Evolutionary conservation across 108 stramenopile species (phyloP), one percentile per base, ranked within the genome.

Genomic region (Cyclostephanos invisitatus): DNA sequence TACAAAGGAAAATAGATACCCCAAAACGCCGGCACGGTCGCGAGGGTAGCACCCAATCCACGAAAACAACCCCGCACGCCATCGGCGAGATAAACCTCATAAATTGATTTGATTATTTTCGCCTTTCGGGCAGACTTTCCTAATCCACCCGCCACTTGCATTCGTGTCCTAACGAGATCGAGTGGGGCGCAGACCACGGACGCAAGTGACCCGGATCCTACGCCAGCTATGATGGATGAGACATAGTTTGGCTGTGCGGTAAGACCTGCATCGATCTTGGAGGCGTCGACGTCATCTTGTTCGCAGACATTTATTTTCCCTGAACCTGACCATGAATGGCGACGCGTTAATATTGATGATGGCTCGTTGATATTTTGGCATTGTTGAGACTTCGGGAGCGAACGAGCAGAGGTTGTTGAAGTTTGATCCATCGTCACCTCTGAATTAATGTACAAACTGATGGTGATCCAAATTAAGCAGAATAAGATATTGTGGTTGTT

Each of bases 21-120:
- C 96, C 96, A 97, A 73, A 97, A 97, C 9, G 88, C 64, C 18
- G 96, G 96, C 9, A 95, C 94, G 2, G 93, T 97, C 15, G 88
- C 76, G 57, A 97, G 75, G 3, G 96, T 93, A 4, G 92, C 88
- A 12, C 89, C 90, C 53, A 95, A 78, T 47, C 96, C 96, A n/a
- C 93, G 89, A 80, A 97, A 95, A 73, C 86, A 87, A 15, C 96
- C 96, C 37, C 65, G 51, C 11, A 78, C 69, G 17, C 96, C 96
- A 60, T 97, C 93, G 63, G 32, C 83, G 72, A 68, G 54, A 53
- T 86, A 68, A 58, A 91, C 89, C 56, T 86, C 84, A 42, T 58
- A 44, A 42, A 95, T 28, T 21, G 72, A 68, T 64, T 73, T 53
- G 4, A 82, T 67, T 24, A 82, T 78, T 51, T 66, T 67, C 5